Conservation (phyloP, 1,284 basidiomycete species). For the Marasmius sp. region DNA sequence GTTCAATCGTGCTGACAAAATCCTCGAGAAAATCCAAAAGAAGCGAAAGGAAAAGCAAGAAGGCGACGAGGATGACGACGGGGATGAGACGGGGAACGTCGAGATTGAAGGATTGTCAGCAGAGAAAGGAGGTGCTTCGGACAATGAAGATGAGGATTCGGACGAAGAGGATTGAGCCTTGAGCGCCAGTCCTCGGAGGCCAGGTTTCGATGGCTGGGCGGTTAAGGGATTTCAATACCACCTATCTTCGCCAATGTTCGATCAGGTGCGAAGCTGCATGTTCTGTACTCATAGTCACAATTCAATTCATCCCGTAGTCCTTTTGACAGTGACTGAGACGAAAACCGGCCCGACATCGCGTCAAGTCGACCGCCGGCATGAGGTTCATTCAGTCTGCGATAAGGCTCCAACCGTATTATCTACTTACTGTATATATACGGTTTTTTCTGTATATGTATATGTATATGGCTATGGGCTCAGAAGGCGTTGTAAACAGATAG, state of each 20-base stretch:
- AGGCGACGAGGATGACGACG: constrained; percentile 42
- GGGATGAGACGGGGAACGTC: constrained; percentile 43
- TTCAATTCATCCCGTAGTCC: background rate
- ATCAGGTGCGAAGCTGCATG: background rate
- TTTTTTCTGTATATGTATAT: too few species aligned
- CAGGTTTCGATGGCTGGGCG: background rate
- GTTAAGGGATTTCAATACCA: background rate
- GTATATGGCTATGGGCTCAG: too few species aligned
- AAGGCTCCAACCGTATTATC: too few species aligned
- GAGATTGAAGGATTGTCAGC: constrained; percentile 64
- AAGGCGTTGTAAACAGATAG: too few species aligned
- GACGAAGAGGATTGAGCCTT: constrained; percentile 25
- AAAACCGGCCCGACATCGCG: too few species aligned
- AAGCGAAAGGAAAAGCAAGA: constrained; percentile 51
- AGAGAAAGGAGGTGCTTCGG: constrained; percentile 33
- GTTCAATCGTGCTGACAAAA: constrained; percentile 88
- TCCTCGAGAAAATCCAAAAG: constrained; percentile 77
- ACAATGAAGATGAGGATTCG: constrained; percentile 22
- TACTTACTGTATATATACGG: too few species aligned
- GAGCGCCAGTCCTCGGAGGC: background rate
- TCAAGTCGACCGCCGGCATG: background rate
- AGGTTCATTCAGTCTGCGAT: too few species aligned
- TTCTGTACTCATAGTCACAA: background rate
- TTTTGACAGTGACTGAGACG: background rate
- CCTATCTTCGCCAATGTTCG: background rate